Conservation (phyloP, 2,329 filamentous ascomycete genomes). For the Plectosphaerella cucumerina region DNA sequence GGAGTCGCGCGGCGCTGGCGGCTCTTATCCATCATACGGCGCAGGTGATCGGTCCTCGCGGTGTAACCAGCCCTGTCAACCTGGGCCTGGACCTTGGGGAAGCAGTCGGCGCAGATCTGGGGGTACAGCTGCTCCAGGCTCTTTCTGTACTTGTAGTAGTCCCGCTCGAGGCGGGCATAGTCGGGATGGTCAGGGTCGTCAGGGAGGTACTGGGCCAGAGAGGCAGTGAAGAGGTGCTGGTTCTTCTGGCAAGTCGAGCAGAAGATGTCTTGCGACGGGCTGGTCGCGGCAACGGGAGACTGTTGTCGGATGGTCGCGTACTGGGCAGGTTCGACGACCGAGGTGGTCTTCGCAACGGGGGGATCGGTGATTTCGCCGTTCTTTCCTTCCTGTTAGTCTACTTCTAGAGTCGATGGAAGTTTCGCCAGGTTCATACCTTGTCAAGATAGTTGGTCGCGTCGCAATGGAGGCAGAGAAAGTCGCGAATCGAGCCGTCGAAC, state of each 20-base stretch:
- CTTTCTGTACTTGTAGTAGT: conserved; percentile 65
- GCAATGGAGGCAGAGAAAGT: conserved; percentile 74
- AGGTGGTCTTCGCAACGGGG: conserved; percentile 56
- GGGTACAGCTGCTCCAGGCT: conserved; percentile 81
- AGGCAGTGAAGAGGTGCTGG: conserved; percentile 73
- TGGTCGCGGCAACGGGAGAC: conserved; percentile 25
- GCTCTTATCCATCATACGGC: conserved; percentile 68
- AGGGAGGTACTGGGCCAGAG: conserved; percentile 75
- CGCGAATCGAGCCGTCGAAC: conserved; percentile 53
- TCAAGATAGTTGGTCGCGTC: conserved; percentile 88
- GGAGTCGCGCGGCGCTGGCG: conserved; percentile 37
- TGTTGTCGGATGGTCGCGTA: conserved; percentile 42
- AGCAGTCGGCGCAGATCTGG: conserved; percentile 79
- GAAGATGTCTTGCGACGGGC: conserved; percentile 39
- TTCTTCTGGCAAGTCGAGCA: conserved; percentile 85
- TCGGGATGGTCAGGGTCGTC: conserved; percentile 61
- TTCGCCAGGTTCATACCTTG: conserved; percentile 49
- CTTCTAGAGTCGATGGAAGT: neutral
- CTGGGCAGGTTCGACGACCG: conserved; percentile 34
- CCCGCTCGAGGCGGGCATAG: conserved; percentile 63
- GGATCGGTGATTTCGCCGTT: conserved; percentile 88
- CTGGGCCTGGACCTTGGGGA: conserved; percentile 65
- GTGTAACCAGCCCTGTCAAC: conserved; percentile 72
- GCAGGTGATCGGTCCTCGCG: conserved; percentile 76
- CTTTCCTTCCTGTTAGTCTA: conserved; percentile 33